Evolutionary conservation across 2,329 filamentous ascomycete genomes (phyloP).

Genomic region (Trichoderma simmonsii): DNA sequence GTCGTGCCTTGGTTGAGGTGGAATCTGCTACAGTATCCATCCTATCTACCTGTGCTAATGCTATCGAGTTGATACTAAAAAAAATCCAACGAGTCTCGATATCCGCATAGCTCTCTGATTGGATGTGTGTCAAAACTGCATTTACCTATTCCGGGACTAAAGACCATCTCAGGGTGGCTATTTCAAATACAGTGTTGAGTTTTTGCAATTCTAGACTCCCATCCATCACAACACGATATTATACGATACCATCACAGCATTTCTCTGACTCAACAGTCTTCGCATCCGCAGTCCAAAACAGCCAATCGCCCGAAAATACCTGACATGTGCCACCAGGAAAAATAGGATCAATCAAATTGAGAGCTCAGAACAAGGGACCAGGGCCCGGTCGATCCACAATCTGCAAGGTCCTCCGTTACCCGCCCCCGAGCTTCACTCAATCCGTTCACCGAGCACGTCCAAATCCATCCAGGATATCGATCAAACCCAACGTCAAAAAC

Average conservation of each 20-base stretch:
- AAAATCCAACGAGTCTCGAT: background rate
- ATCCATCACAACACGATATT: background rate
- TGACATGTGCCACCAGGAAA: background rate
- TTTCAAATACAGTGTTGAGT: background rate
- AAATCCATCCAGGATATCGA: background rate
- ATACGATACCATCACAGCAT: background rate
- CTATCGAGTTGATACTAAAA: background rate
- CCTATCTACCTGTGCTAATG: background rate
- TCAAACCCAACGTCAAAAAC: background rate
- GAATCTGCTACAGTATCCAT: background rate
- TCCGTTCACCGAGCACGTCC: slow-evolving; percentile 7
- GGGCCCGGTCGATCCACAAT: background rate
- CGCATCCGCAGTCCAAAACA: background rate
- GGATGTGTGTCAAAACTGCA: background rate
- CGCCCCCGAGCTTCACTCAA: background rate
- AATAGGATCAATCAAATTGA: background rate
- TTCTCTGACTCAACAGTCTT: background rate
- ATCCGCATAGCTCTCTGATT: background rate
- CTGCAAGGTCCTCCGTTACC: slow-evolving; percentile 8
- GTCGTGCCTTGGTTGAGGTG: background rate
- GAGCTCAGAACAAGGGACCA: background rate
- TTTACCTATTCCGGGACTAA: background rate
- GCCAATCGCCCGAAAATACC: background rate
- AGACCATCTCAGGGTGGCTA: background rate
- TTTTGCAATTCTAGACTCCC: background rate